Conservation (phyloP, 441 rosid genomes). For the Manihot esculenta region DNA sequence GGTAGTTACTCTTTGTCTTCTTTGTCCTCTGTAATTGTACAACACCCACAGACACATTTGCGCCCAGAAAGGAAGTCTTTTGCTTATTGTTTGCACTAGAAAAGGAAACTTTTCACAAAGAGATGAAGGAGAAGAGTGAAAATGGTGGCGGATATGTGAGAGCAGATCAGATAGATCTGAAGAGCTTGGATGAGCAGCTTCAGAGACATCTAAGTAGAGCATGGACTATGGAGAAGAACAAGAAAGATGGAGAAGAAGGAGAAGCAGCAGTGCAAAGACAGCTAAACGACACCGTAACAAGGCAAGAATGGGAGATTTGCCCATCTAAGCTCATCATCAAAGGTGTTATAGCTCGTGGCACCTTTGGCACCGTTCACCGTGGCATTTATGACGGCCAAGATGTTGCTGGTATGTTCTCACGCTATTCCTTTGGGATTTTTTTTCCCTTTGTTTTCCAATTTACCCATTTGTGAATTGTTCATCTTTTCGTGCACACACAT, state of each 20-base stretch:
- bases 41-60: not conserved
- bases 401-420: slow-evolving; percentile 55
- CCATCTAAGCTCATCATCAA: slow-evolving; percentile 75
- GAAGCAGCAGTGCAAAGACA: slow-evolving; percentile 38
- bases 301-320: slow-evolving; percentile 85
- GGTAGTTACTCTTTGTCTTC: slow-evolving; percentile 13
- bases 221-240: slow-evolving; percentile 60
- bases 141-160: slow-evolving; percentile 76
- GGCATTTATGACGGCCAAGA: slow-evolving; percentile 80
- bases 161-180: slow-evolving; percentile 98
- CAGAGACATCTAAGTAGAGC: slow-evolving; percentile 76
- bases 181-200: slow-evolving; percentile 92
- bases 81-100: not conserved
- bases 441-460: slow-evolving; percentile 1
- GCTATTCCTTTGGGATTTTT: not conserved
- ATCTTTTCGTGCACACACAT: slow-evolving; percentile 4
- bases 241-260: slow-evolving; percentile 45
- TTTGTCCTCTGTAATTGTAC: slow-evolving; percentile 5
- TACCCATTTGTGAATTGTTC: not conserved
- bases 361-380: slow-evolving; percentile 91
- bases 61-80: not conserved
- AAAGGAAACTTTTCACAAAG: not conserved
- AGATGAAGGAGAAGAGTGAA: slow-evolving; percentile 74
- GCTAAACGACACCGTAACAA: slow-evolving; percentile 11
- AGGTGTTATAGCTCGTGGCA: slow-evolving; percentile 82